Conservation (phyloP, 2,329 filamentous ascomycete species). For the Colletotrichum brevisporum region DNA sequence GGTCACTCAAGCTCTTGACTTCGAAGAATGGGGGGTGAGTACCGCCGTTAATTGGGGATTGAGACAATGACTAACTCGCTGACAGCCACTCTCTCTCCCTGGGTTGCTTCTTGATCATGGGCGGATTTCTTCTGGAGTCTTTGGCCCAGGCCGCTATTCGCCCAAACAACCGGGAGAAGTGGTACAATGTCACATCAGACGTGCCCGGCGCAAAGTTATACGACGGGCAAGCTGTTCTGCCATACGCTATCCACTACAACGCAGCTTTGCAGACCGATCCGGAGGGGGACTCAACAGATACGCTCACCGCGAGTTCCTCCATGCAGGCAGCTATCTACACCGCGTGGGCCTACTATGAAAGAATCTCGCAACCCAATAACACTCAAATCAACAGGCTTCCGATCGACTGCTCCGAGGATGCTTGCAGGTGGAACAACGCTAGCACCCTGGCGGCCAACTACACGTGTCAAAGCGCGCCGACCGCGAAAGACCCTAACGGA, state of each 20-base stretch:
- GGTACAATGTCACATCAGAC: too few relatives aligned
- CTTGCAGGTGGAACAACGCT: neutral
- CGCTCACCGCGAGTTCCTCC: neutral
- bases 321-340: neutral
- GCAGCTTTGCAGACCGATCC: accelerated
- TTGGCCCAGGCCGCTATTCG: neutral
- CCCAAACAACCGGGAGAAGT: neutral
- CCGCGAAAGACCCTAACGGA: neutral
- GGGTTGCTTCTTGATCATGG: neutral
- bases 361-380: neutral
- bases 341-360: neutral
- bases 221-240: too few relatives aligned
- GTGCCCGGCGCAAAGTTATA: too few relatives aligned
- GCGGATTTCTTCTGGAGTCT: neutral
- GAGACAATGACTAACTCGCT: neutral
- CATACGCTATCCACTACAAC: too few relatives aligned
- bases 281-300: neutral
- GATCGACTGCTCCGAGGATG: neutral
- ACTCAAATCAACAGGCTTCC: neutral
- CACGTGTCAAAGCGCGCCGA: neutral
- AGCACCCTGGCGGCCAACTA: neutral
- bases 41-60: neutral
- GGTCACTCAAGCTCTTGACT: slow-evolving; percentile 1
- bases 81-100: neutral
- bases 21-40: slow-evolving; percentile 1